Percentiles rank a stretch among this genome's conserved stretches.
These are phyloP conservation scores for Solanum pinnatisectum DNA, from an alignment of 257 asterid species.

Conservation along the genomic window DNA sequence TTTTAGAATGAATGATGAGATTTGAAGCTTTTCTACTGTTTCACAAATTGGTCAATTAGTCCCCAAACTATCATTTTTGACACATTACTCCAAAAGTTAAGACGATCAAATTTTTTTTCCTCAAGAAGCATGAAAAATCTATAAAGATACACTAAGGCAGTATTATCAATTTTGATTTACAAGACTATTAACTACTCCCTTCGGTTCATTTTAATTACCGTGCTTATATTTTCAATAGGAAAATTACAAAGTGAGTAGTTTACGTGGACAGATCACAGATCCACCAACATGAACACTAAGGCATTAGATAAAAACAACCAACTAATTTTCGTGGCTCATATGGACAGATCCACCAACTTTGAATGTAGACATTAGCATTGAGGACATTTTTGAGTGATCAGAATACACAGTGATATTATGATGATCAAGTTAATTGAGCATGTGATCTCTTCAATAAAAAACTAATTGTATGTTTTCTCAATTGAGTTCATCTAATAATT, in stretches of 20 bases:
- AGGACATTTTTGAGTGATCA: not conserved
- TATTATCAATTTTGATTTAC: no score
- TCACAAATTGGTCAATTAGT: not conserved
- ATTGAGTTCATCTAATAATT: not conserved
- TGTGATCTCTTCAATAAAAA: not conserved
- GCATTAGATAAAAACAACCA: not conserved
- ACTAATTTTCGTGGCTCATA: not conserved
- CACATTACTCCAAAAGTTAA: not conserved
- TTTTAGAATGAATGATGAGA: no score
- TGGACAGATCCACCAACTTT: not conserved
- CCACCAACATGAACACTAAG: not conserved
- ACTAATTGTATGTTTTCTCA: rapidly evolving
- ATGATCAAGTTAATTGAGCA: not conserved
- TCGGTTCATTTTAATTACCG: no score
- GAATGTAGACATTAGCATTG: not conserved
- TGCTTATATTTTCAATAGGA: no score
- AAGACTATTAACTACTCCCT: no score
- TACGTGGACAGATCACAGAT: no score
- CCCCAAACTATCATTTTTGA: no score
- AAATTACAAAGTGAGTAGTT: no score
- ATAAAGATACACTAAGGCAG: no score
- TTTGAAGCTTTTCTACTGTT: no score
- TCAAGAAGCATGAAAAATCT: no score
- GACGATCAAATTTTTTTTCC: no score
- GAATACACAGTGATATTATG: not conserved